Evolutionary conservation across 176 grass and related monocot species (phyloP).

Genomic region (Oryza coarctata): DNA sequence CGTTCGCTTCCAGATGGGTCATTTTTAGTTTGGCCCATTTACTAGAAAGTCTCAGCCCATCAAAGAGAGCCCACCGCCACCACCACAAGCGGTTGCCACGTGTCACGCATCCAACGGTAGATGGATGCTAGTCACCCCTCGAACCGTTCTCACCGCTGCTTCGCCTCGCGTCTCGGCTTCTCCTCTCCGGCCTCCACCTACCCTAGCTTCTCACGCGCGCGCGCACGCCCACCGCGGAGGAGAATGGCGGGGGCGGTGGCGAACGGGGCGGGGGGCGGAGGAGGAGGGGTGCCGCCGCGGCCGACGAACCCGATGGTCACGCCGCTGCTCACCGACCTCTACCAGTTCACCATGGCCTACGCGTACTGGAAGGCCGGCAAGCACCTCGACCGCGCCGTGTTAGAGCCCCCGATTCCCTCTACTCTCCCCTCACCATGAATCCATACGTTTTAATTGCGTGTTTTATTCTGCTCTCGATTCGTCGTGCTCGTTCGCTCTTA

Average conservation of each 20-base stretch:
- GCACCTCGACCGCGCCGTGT: slow-evolving; percentile 90
- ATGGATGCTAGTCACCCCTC: not conserved
- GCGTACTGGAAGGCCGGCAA: slow-evolving; percentile 97
- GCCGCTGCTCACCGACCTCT: slow-evolving; percentile 90
- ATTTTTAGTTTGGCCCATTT: not conserved
- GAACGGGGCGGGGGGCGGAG: slow-evolving; percentile 38
- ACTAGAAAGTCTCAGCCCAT: not conserved
- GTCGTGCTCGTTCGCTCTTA: not conserved
- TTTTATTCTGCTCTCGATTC: not conserved
- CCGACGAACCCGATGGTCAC: slow-evolving; percentile 93
- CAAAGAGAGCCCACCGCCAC: not conserved
- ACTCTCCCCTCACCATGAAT: not conserved
- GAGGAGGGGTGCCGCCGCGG: slow-evolving; percentile 37
- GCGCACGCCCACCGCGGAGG: not conserved
- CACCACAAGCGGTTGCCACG: not conserved
- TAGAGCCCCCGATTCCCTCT: not conserved
- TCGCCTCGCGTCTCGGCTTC: not conserved
- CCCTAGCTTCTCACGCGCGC: not conserved
- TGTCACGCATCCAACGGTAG: not conserved
- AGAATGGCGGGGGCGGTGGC: slow-evolving; percentile 26
- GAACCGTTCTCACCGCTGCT: not conserved
- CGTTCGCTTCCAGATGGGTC: not conserved
- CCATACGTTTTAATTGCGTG: not conserved
- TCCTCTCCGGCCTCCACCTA: not conserved
- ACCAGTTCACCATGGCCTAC: slow-evolving; percentile 99